phyloP scores from a whole-genome alignment of 257 asterid genomes.

The Solanum paucissectum region DNA sequence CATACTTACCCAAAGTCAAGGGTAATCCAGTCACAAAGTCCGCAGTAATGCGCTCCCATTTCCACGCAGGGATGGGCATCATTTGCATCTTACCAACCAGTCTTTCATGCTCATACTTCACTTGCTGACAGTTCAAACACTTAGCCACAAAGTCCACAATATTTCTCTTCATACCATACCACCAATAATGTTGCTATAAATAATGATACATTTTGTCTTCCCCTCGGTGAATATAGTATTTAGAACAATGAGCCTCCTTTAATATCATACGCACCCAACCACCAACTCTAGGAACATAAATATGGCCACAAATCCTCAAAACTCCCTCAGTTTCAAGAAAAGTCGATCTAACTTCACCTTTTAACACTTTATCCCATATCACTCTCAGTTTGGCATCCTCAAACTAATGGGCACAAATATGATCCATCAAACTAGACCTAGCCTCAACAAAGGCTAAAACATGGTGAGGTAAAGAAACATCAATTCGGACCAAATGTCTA shows the following conservation, averaged over 20 bases:
- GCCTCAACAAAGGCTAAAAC: not conserved
- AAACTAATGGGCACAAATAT: not conserved
- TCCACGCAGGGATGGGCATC: not conserved
- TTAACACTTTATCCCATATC: not conserved
- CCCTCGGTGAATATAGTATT: no score
- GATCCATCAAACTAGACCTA: not conserved
- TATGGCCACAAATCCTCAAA: not conserved
- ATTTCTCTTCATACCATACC: not conserved
- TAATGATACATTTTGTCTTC: not conserved
- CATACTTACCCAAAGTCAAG: not conserved
- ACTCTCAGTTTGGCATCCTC: not conserved
- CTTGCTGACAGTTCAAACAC: not conserved
- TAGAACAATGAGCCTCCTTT: not conserved
- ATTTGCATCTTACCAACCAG: not conserved
- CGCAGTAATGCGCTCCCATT: not conserved
- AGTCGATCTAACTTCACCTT: no score
- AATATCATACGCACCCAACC: no score
- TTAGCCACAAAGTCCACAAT: no score
- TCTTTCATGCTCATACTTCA: not conserved
- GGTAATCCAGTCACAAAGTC: not conserved
- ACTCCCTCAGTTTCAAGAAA: not conserved
- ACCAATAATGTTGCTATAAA: not conserved
- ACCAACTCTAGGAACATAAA: not conserved
- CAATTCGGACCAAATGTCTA: not conserved
- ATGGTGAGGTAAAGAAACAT: not conserved